A percentile compares a stretch with the other conserved stretches of the same genome.
phyloP scores from a whole-genome alignment of 495 filamentous ascomycete species.

The Neurospora tetraspora region DNA sequence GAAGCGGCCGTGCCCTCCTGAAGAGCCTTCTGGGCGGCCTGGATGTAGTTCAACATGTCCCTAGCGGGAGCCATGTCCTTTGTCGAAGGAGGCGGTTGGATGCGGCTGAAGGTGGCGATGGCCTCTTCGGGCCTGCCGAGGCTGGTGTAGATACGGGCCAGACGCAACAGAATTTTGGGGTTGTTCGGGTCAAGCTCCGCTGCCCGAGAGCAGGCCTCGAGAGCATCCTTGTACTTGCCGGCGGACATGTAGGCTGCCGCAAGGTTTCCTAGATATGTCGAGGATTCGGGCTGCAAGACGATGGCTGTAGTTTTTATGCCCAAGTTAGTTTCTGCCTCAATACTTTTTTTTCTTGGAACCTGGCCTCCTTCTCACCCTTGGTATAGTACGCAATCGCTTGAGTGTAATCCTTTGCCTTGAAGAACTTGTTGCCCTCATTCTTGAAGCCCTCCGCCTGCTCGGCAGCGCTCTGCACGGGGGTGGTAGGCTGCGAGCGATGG shows the following conservation, averaged over 20 bases:
- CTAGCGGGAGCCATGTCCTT: slow-evolving; percentile 72
- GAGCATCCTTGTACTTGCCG: slow-evolving; percentile 61
- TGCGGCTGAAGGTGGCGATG: slow-evolving; percentile 61
- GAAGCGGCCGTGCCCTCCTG: slow-evolving; percentile 64
- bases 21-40: slow-evolving; percentile 68
- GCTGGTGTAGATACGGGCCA: slow-evolving; percentile 79
- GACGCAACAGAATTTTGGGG: slow-evolving; percentile 74
- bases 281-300: slow-evolving; percentile 62
- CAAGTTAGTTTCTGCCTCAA: slow-evolving; percentile 5
- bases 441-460: slow-evolving; percentile 85
- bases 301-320: slow-evolving; percentile 50
- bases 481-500: slow-evolving; percentile 55
- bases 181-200: slow-evolving; percentile 74
- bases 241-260: slow-evolving; percentile 88
- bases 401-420: slow-evolving; percentile 80
- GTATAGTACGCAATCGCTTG: slow-evolving; percentile 86
- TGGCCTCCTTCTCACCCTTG: slow-evolving; percentile 53
- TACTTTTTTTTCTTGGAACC: neutral
- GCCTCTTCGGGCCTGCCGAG: slow-evolving; percentile 81
- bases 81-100: slow-evolving; percentile 65
- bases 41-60: slow-evolving; percentile 75
- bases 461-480: slow-evolving; percentile 41
- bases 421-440: slow-evolving; percentile 86
- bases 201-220: slow-evolving; percentile 76
- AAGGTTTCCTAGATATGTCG: slow-evolving; percentile 90